A percentile compares a stretch with the other conserved stretches of the same genome.
phyloP scores from a whole-genome alignment of 192 early-diverging fungal genomes.

The Phlyctochytrium planicorne region DNA sequence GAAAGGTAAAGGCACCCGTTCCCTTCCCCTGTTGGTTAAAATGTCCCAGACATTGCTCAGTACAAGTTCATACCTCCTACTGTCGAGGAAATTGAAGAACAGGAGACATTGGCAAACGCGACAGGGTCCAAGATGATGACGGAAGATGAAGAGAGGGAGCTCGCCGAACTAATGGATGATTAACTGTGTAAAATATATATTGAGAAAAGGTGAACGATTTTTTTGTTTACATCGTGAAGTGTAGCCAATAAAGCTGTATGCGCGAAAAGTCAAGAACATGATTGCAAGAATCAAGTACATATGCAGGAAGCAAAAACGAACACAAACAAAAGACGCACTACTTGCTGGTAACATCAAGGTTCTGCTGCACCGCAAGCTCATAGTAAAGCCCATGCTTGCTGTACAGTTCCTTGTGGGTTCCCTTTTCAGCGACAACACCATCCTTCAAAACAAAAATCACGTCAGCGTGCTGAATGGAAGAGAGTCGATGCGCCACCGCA shows the following conservation, averaged over 20 bases:
- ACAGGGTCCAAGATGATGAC: conserved; percentile 52
- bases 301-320: no score
- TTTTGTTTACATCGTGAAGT: no score
- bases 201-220: no score
- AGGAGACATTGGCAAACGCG: background rate
- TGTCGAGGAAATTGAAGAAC: no score
- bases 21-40: background rate
- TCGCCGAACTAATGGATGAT: conserved; percentile 81
- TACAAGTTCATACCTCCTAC: conserved; percentile 23
- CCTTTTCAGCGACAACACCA: conserved; percentile 52
- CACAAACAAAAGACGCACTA: background rate
- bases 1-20: conserved; percentile 38
- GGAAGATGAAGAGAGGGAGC: conserved; percentile 86
- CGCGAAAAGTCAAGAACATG: no score
- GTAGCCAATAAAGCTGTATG: no score
- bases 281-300: no score
- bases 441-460: conserved; percentile 58
- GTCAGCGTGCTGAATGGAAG: conserved; percentile 64
- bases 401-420: conserved; percentile 64
- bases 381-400: conserved; percentile 40
- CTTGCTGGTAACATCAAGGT: conserved; percentile 12
- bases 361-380: conserved; percentile 40
- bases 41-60: conserved; percentile 29
- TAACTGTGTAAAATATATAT: no score
- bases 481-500: conserved; percentile 71